Evolutionary conservation across 768 basidiomycete species (phyloP).

Genomic region (Daedaleopsis sinensis): DNA sequence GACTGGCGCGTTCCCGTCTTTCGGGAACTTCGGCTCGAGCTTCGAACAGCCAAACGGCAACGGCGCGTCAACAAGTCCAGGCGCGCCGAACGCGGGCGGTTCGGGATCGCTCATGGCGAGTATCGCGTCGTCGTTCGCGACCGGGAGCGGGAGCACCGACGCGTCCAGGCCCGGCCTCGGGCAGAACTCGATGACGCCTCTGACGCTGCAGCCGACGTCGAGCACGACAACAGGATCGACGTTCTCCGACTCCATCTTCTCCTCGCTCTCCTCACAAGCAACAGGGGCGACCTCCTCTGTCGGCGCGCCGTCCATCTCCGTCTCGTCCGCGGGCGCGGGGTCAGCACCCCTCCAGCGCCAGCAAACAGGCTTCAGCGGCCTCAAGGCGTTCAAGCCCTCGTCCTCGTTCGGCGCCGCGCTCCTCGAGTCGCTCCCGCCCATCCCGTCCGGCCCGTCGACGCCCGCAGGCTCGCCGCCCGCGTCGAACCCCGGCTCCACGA

Average conservation of each 20-base stretch:
- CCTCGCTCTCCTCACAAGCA: constrained; percentile 52
- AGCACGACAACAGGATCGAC: constrained; percentile 46
- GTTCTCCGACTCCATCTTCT: constrained; percentile 51
- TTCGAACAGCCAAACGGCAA: constrained; percentile 17
- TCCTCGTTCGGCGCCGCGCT: constrained; percentile 55
- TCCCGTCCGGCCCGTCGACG: constrained; percentile 58
- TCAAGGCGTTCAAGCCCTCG: constrained; percentile 60
- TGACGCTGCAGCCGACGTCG: constrained; percentile 26
- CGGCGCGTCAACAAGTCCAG: background rate
- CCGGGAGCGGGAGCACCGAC: constrained; percentile 23
- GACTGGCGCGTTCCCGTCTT: constrained; percentile 12
- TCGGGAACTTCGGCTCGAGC: constrained; percentile 12
- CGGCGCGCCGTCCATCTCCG: constrained; percentile 36
- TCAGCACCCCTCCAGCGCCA: constrained; percentile 44
- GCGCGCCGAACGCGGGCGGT: constrained; percentile 11
- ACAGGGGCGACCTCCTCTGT: constrained; percentile 45
- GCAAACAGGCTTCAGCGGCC: constrained; percentile 50
- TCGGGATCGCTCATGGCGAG: constrained; percentile 58
- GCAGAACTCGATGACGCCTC: constrained; percentile 13
- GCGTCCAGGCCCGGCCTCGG: constrained; percentile 15
- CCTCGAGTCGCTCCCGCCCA: constrained; percentile 60
- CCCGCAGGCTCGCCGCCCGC: constrained; percentile 36
- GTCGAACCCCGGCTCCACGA: constrained; percentile 12
- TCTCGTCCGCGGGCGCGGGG: constrained; percentile 18
- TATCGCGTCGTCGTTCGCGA: constrained; percentile 76